Conservation (phyloP, 169 alveolate genomes). For the Plasmodium reichenowi region DNA sequence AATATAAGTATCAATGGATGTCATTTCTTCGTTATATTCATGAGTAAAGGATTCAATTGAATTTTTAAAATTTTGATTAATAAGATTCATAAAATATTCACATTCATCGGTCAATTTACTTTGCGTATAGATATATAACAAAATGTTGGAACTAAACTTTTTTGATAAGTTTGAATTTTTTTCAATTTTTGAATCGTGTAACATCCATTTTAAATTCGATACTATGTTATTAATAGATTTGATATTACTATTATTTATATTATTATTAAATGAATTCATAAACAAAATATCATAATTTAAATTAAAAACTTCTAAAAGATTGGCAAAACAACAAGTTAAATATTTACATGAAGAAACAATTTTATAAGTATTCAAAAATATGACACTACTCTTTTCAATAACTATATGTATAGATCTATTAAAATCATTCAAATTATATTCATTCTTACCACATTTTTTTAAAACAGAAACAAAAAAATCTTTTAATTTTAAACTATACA, state of each 20-base stretch:
- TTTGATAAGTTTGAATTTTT: conserved; percentile 45
- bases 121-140: conserved; percentile 50
- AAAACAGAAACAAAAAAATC: conserved; percentile 33
- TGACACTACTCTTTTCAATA: conserved; percentile 48
- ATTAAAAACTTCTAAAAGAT: conserved; percentile 53
- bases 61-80: conserved; percentile 71
- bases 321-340: conserved; percentile 61
- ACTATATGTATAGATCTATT: conserved; percentile 15
- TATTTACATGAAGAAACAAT: conserved; percentile 38
- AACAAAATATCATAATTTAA: conserved; percentile 49
- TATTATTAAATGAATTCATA: conserved; percentile 65
- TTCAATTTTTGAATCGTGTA: conserved; percentile 73
- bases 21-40: conserved; percentile 39
- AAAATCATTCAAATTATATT: conserved; percentile 56
- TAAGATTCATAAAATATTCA: conserved; percentile 43
- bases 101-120: conserved; percentile 72
- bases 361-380: conserved; percentile 50
- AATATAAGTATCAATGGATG: conserved; percentile 15
- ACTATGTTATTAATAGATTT: conserved; percentile 40
- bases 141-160: conserved; percentile 30
- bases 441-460: conserved; percentile 47
- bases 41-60: conserved; percentile 15
- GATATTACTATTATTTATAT: conserved; percentile 66
- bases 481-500: conserved; percentile 46
- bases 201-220: conserved; percentile 67